phyloP scores from a whole-genome alignment of 176 grass and related monocot species.

The Aegilops sharonensis region DNA sequence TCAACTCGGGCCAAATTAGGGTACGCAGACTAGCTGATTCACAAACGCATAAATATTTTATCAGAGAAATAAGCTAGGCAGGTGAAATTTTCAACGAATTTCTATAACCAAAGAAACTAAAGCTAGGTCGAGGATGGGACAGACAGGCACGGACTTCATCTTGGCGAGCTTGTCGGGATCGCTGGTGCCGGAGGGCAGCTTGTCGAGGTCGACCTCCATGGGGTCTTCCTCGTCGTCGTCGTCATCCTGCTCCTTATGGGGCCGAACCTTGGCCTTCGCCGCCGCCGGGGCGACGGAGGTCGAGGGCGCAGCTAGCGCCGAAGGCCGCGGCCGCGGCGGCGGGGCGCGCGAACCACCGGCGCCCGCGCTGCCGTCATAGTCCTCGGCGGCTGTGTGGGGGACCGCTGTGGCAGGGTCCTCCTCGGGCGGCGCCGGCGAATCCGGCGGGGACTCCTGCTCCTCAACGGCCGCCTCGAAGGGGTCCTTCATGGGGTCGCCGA shows the following conservation, averaged over 20 bases:
- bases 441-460: conserved; percentile 86
- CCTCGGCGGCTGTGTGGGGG: background rate
- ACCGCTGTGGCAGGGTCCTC: conserved; percentile 29
- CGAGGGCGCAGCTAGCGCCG: conserved; percentile 5
- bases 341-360: conserved; percentile 24
- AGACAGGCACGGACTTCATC: conserved; percentile 73
- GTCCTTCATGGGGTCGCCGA: conserved; percentile 65
- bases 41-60: background rate
- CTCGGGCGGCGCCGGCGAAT: conserved; percentile 51
- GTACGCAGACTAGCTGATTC: background rate
- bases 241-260: conserved; percentile 68
- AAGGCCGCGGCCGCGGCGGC: conserved; percentile 16
- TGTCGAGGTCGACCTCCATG: conserved; percentile 96
- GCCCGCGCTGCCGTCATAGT: conserved; percentile 36
- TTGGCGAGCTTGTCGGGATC: conserved; percentile 94
- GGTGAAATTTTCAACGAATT: background rate
- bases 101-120: background rate
- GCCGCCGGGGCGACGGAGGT: conserved; percentile 22
- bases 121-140: background rate
- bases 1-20: background rate
- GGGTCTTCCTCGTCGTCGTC: conserved; percentile 92
- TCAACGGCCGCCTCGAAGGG: conserved; percentile 94
- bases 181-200: conserved; percentile 61
- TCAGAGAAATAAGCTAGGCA: background rate
- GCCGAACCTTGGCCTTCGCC: conserved; percentile 26